Evolutionary conservation across 805 yeast species (phyloP), one percentile per base, ranked within the genome.

Genomic region (Metschnikowia drakensbergensis): DNA sequence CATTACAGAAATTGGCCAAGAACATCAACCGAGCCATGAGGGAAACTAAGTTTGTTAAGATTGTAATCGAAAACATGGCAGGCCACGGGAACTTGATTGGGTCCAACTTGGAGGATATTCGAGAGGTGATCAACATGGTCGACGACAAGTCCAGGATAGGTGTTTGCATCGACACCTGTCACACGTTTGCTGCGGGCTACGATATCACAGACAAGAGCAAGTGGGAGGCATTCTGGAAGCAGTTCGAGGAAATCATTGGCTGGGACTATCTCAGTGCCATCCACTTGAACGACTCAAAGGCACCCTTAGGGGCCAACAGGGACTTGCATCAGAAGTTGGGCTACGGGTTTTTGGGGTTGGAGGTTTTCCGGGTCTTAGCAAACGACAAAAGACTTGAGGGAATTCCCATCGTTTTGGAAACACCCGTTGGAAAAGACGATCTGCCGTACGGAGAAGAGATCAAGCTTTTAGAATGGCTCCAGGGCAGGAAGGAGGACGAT

Each of bases 61-160:
- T 94, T 38, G 95, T 94, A 9, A 75, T 94, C 50, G 99, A 94
- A 61, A 94, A 92, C 62, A 94, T 94, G 99, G 97, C 99, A 1
- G 99, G 99, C 7, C 95, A 89, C 58, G 97, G 96, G 3, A 85
- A 87, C 53, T 76, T 92, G 51, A 85, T 94, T 37, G 99, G 98
- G 0, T 84, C 92, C 3, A 74, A 79, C 37, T 68, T 92, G 28
- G 81, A 86, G 54, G 98, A 94, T 60, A 72, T 94, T 42, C 72
- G 76, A 28, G 79, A 77, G 23, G 91, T 94, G 11, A 88, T 94
- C 38, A 84, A 80, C 33, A 61, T 81, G 74, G 79, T 94, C n/a
- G 86, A 89, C 1, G 80, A 90, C 60, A 91, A 91, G 65, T 62
- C 68, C 0, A 75, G 99, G 48, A 84, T 94, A n/a, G 98, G 99